Percentiles rank a stretch among this genome's conserved stretches.
These are phyloP conservation scores for Dactylellina cionopaga DNA, from an alignment of 2,329 filamentous ascomycete genomes.

Conservation along the genomic window DNA sequence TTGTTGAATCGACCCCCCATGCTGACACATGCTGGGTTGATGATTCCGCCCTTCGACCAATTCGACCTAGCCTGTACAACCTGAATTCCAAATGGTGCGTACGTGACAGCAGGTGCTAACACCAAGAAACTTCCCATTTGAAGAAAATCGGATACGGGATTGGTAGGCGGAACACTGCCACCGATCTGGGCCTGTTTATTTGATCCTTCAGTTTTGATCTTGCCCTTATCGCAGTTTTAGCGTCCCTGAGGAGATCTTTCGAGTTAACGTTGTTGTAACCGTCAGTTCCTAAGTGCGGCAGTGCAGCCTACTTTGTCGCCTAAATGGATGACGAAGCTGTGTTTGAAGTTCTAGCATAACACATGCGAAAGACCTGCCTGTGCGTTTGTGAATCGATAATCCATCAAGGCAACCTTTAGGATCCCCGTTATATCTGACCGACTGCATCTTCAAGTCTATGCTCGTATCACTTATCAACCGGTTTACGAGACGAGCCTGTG, in stretches of 20 bases:
- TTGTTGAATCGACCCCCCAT: conserved; percentile 10
- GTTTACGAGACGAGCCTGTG: too few species aligned
- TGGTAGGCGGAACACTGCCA: conserved; percentile 28
- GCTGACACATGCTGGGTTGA: neutral
- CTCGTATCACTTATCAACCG: neutral
- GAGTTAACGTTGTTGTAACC: conserved; percentile 20
- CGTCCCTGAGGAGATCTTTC: neutral
- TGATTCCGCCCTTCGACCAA: conserved; percentile 34
- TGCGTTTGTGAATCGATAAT: conserved; percentile 51
- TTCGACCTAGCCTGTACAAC: conserved; percentile 40
- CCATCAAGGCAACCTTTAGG: conserved; percentile 37
- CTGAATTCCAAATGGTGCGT: conserved; percentile 50
- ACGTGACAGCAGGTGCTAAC: conserved; percentile 36
- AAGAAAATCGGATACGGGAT: conserved; percentile 7
- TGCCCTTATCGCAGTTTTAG: conserved; percentile 12
- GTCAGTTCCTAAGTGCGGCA: conserved; percentile 29
- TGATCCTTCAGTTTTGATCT: conserved; percentile 34
- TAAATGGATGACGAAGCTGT: conserved; percentile 44
- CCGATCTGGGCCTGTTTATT: conserved; percentile 18
- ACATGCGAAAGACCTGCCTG: conserved; percentile 15
- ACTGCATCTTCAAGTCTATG: conserved; percentile 15
- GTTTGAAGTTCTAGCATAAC: conserved; percentile 12
- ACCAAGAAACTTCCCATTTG: neutral
- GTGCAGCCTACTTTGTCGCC: conserved; percentile 49
- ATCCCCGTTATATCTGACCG: neutral